A percentile compares a stretch with the other conserved stretches of the same genome.
phyloP scores from a whole-genome alignment of 225 moss, liverwort and hornwort genomes.

The Climacium dendroides region DNA sequence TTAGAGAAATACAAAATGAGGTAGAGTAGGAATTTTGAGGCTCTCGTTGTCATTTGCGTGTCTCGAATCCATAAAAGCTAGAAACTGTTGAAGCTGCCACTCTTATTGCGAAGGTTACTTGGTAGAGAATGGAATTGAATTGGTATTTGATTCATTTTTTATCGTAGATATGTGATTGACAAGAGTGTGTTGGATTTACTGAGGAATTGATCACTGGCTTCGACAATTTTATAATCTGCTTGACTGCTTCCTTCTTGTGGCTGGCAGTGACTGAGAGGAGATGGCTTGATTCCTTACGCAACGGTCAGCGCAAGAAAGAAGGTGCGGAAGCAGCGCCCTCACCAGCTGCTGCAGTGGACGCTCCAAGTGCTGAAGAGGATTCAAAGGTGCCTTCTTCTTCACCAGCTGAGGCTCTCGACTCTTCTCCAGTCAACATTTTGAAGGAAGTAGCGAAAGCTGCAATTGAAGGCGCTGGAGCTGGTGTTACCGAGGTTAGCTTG shows the following conservation, averaged over 20 bases:
- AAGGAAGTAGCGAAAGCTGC: background rate
- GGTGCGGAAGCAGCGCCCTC: background rate
- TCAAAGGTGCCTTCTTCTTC: background rate
- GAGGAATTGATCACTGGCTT: background rate
- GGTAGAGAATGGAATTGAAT: background rate
- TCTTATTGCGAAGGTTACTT: background rate
- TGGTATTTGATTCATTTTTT: background rate
- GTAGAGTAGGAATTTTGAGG: background rate
- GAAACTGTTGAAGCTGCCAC: background rate
- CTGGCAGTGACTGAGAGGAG: slow-evolving; percentile 13
- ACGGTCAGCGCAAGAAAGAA: slow-evolving; percentile 11
- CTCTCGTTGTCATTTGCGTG: background rate
- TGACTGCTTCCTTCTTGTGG: background rate
- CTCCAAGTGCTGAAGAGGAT: background rate
- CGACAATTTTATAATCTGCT: background rate
- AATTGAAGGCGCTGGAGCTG: background rate
- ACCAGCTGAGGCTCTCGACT: background rate
- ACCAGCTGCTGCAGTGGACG: background rate
- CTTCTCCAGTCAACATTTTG: background rate
- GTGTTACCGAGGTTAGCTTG: background rate
- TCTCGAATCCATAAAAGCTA: background rate
- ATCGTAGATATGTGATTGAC: background rate
- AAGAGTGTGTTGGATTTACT: background rate
- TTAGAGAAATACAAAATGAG: background rate
- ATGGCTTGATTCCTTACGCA: slow-evolving; percentile 12